phyloP scores from a whole-genome alignment of 306 rosid genomes.

The Sesbania bispinosa region DNA sequence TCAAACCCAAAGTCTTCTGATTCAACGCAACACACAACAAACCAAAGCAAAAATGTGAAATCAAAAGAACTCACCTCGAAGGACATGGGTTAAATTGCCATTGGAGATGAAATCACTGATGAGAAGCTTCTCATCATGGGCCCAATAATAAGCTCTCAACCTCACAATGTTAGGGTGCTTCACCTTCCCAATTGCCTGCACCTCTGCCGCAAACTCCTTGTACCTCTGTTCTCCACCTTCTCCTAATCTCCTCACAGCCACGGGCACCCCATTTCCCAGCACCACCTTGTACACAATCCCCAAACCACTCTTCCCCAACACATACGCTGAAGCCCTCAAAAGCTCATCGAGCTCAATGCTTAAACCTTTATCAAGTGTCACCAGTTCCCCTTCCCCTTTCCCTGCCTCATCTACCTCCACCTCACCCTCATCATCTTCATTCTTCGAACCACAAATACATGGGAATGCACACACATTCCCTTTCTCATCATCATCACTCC shows the following conservation, averaged over 20 bases:
- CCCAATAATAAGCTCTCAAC: slow-evolving; percentile 95
- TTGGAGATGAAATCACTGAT: slow-evolving; percentile 89
- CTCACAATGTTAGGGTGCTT: slow-evolving; percentile 86
- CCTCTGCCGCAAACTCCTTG: slow-evolving; percentile 86
- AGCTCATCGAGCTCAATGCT: slow-evolving; percentile 88
- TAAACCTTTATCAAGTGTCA: slow-evolving; percentile 85
- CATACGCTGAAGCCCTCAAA: slow-evolving; percentile 88
- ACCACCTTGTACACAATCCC: slow-evolving; percentile 98
- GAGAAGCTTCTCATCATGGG: slow-evolving; percentile 91
- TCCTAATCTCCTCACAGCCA: slow-evolving; percentile 92
- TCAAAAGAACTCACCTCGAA: slow-evolving; percentile 56
- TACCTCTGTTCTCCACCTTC: slow-evolving; percentile 96
- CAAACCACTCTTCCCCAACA: slow-evolving; percentile 92
- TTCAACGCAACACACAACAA: not conserved
- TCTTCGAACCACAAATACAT: slow-evolving; percentile 49
- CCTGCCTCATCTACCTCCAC: slow-evolving; percentile 43
- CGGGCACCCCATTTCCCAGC: slow-evolving; percentile 87
- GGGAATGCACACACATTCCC: slow-evolving; percentile 36
- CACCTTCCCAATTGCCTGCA: slow-evolving; percentile 79
- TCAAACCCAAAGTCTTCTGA: no score
- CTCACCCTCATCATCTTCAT: slow-evolving; percentile 28
- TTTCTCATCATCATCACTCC: slow-evolving; percentile 31
- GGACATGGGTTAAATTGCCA: slow-evolving; percentile 72
- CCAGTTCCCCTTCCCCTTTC: slow-evolving; percentile 72
- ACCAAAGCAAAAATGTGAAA: slow-evolving; percentile 2